A percentile compares a stretch with the other conserved stretches of the same genome.
phyloP scores from a whole-genome alignment of 1,284 basidiomycete species.

The Chalciporus sp. region DNA sequence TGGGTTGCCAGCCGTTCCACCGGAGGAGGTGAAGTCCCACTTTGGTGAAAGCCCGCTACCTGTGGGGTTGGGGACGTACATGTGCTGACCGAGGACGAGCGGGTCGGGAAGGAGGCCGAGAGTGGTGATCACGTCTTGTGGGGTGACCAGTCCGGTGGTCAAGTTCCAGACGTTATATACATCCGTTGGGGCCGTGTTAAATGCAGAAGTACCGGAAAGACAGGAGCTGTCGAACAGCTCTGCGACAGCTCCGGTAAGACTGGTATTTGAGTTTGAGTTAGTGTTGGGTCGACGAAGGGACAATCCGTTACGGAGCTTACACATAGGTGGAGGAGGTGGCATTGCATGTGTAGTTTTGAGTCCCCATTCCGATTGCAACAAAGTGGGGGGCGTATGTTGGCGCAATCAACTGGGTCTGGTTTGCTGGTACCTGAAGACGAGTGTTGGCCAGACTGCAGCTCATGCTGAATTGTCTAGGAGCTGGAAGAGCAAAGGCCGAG shows the following conservation, averaged over 20 bases:
- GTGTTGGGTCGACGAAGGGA: background rate
- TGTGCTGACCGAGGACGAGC: slow-evolving; percentile 54
- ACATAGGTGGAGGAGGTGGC: slow-evolving; percentile 39
- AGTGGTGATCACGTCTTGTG: slow-evolving; percentile 41
- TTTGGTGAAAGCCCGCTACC: slow-evolving; percentile 51
- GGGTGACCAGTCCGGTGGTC: slow-evolving; percentile 30
- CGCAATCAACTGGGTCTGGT: slow-evolving; percentile 36
- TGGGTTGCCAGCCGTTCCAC: slow-evolving; percentile 40
- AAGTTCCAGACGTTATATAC: slow-evolving; percentile 44
- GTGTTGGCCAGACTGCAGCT: slow-evolving; percentile 20
- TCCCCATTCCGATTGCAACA: slow-evolving; percentile 49
- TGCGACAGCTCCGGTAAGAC: slow-evolving; percentile 52
- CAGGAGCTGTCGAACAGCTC: slow-evolving; percentile 64
- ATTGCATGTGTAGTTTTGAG: slow-evolving; percentile 53
- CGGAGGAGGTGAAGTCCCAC: slow-evolving; percentile 58
- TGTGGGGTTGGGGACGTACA: slow-evolving; percentile 52
- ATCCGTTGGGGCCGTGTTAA: slow-evolving; percentile 43
- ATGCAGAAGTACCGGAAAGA: slow-evolving; percentile 41
- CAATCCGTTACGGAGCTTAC: slow-evolving; percentile 26
- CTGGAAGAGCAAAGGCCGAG: background rate
- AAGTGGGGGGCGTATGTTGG: slow-evolving; percentile 40
- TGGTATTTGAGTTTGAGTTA: slow-evolving; percentile 13
- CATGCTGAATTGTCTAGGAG: background rate
- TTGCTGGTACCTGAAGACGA: slow-evolving; percentile 20
- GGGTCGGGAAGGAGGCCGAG: slow-evolving; percentile 30